Evolutionary conservation across 2,329 filamentous ascomycete species (phyloP), one percentile per base, ranked within the genome.

Genomic region (Furcasterigmium furcatum): DNA sequence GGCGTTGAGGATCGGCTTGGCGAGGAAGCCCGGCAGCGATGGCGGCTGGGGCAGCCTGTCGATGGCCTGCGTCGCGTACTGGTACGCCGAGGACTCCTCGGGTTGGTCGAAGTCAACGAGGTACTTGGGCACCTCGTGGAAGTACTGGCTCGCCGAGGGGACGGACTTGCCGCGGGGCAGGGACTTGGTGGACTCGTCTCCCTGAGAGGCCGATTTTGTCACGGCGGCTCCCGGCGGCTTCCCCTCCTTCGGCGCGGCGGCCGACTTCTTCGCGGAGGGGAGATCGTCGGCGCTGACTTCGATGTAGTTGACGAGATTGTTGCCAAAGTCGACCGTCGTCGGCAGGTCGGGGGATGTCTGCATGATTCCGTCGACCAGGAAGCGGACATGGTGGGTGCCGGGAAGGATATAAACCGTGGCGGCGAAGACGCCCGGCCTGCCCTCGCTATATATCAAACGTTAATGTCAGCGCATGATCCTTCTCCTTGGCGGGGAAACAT

Each of bases 251-350:
- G 7, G 50, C 46, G 12, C 24, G 21, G 52, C 45, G 21, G 57
- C 54, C 20, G 55, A 56, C 40, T 65, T 53, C 19, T 57, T 52
- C n/a, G 51, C 58, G 21, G 63, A 60, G 10, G 74, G 72, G 24
- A 84, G 67, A 58, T 91, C 86, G 46, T 91, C 85, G 29, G 88
- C 82, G 57, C 80, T 88, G 51, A 97, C 88, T 71, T 99, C 94
- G 60, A 99, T 89, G 64, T 97, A 99, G 69, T 99, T 99, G 67
- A 99, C 92, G 16, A 99, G 76, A 62, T 96, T 95, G 70, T 97
- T 97, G 53, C 91, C 95, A 64, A 95, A 96, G 65, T 99, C 94
- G 47, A 99, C 94, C 2, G 94, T 95, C 0, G 94, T 97, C 13
- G 94, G 92, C 45, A 96, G 76, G 52, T 87, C 82, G 49, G 88